These are phyloP conservation scores for Prasinococcaceae sp. DNA, from an alignment of 139 green algal genomes.

Conservation along the genomic window DNA sequence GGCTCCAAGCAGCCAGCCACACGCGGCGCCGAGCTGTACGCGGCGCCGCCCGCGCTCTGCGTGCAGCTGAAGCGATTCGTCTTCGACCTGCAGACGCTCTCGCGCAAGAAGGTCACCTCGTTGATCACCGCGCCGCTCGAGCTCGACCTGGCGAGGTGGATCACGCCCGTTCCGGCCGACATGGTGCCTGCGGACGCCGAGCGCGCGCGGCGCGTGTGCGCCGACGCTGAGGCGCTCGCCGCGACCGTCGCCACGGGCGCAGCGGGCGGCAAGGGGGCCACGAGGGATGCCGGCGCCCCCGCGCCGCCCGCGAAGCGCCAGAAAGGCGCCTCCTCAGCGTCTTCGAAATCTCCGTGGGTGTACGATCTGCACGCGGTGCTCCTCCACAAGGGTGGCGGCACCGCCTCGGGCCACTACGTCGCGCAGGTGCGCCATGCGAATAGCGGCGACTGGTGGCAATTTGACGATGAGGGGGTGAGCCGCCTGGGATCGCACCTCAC, in stretches of 20 bases:
- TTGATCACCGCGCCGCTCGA: constrained; percentile 59
- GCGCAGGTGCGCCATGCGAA: constrained; percentile 4
- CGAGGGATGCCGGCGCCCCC: too few relatives aligned
- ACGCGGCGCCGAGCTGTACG: constrained; percentile 41
- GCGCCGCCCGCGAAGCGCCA: too few relatives aligned
- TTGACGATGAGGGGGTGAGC: constrained; percentile 60
- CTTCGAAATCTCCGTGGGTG: too few relatives aligned
- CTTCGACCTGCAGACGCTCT: constrained; percentile 52
- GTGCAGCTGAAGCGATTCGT: constrained; percentile 80
- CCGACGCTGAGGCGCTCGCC: not conserved
- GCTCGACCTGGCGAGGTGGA: constrained; percentile 37
- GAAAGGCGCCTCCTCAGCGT: too few relatives aligned
- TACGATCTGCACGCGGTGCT: constrained; percentile 52
- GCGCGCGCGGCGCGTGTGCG: too few relatives aligned
- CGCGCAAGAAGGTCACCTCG: constrained; percentile 50
- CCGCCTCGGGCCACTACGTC: constrained; percentile 71
- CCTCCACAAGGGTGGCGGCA: constrained; percentile 63
- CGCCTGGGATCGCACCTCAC: constrained; percentile 7
- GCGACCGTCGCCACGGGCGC: not conserved
- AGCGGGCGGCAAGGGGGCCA: not conserved
- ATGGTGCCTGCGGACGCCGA: too few relatives aligned
- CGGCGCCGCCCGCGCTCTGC: constrained; percentile 62
- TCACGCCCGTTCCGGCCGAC: too few relatives aligned
- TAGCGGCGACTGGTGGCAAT: constrained; percentile 60
- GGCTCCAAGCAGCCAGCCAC: constrained; percentile 47